Evolutionary conservation across 352 stramenopile genomes (phyloP), one percentile per base, ranked within the genome.

Genomic region (Phytopythium mirpurense): DNA sequence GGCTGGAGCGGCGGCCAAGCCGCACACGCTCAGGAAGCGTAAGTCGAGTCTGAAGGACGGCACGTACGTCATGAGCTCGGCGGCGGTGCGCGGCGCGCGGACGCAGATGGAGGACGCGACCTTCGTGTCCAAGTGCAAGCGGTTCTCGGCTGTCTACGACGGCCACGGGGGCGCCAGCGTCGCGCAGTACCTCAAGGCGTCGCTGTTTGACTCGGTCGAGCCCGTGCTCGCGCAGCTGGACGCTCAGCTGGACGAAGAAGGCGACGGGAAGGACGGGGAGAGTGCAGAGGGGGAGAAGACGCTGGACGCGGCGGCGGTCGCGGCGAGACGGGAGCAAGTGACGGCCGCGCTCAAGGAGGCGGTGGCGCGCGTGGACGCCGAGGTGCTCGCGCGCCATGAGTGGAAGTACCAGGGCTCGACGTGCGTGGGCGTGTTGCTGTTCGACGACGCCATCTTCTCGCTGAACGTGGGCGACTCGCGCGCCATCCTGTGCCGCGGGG

Each of bases 381-480:
- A 90, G 9, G 72, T 90, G 31, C 61, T 87, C 47, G 57, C 65
- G 10, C 78, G 83, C 38, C 59, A 69, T n/a, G 79, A 92, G 48
- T 94, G 83, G 83, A 82, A 78, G 49, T 85, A 75, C 16, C 77
- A 91, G 50, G 86, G 86, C 27, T 90, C 86, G 15, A 95, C 86
- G 0, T 84, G 74, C 0, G 72, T 81, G 0, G 82, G 79, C 5
- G 75, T 93, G 48, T 62, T 93, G 16, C 50, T 95, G 16, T 83
- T 80, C 42, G 78, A 90, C 37, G 83, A 93, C 48, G 63, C 78
- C 10, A 80, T 95, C 43, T 83, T 88, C 53, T 83, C 78, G 31
- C 55, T 93, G 23, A 98, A 99, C 62, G 83, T 98, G n/a, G 96
- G 96, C 23, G 96, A 99, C 58, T 97, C 83, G 61, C 88, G 96